Evolutionary conservation across 2,329 filamentous ascomycete genomes (phyloP), one percentile per base, ranked within the genome.

Genomic region (Diaporthe australafricana): DNA sequence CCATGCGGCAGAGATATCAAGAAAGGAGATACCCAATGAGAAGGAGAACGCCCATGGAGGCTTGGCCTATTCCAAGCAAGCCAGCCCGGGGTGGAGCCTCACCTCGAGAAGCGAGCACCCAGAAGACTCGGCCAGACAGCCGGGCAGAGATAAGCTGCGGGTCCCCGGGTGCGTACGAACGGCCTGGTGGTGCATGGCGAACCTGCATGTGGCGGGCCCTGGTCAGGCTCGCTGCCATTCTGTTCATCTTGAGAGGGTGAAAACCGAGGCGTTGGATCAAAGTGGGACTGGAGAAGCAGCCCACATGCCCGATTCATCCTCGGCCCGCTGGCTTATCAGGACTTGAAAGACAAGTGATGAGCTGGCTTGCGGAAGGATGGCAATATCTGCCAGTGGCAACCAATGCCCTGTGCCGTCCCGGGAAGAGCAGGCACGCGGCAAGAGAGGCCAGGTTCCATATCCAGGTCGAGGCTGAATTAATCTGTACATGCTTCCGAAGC

Each of bases 1-100:
- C 60, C 42, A 25, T 50, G 30, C n/a, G 57, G 60, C 20, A 65
- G 12, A 65, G 60, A 65, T 65, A 65, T 65, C 30, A 65, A 17
- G 25, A 38, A 9, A 38, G 45, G n/a, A 50, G 27, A 16, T 25
- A 45, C 16, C 60, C 60, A 65, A 65, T 65, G 45, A 65, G 60
- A 65, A 65, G 5, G n/a, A 9, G 25, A 45, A 65, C n/a, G 42
- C 60, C 40, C n/a, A 22, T 63, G 42, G 7, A 48, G 60, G 60
- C 60, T 38, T 38, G 60, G 22, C 60, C 60, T 50, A n/a, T n/a
- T 47, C 57, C 27, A 32, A 63, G 57, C 57, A 48, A 47, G 57
- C 57, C 57, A 48, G 42, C n/a, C 42, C 27, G 30, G 30, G n/a
- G 45, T 50, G 60, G 60, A 65, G 45, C 60, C 60, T 65, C 45